Conservation (phyloP, 139 green algal species). For the Chlamydomonas eustigma region DNA sequence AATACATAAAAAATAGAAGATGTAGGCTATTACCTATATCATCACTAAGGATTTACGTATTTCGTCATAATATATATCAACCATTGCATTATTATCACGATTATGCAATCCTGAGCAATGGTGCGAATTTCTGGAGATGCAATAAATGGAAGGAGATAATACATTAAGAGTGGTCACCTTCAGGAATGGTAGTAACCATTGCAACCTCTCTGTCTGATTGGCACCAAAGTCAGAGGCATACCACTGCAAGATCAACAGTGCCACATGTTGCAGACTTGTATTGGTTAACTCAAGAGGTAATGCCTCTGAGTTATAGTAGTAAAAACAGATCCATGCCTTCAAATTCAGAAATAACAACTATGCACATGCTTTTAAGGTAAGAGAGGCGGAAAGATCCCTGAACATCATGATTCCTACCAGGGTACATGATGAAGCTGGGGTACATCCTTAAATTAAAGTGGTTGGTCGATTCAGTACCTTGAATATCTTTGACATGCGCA, state of each 20-base stretch:
- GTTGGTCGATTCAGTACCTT: background rate
- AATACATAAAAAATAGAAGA: too few relatives aligned
- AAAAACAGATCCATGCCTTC: background rate
- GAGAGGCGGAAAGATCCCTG: too few relatives aligned
- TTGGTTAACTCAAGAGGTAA: background rate
- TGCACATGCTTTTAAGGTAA: background rate
- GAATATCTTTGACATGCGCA: too few relatives aligned
- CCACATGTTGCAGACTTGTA: too few relatives aligned
- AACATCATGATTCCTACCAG: too few relatives aligned
- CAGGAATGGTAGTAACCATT: constrained; percentile 46
- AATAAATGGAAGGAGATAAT: too few relatives aligned
- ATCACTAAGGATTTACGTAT: background rate
- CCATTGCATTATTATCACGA: background rate
- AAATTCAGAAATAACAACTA: background rate
- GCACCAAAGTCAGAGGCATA: constrained; percentile 80
- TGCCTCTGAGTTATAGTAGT: background rate
- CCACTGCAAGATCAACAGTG: too few relatives aligned
- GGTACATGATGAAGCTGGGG: background rate
- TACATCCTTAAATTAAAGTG: background rate
- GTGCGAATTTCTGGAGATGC: too few relatives aligned
- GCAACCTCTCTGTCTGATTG: constrained; percentile 48
- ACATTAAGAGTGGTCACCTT: background rate
- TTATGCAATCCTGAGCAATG: background rate
- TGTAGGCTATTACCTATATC: too few relatives aligned
- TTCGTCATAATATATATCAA: too few relatives aligned